A percentile compares a stretch with the other conserved stretches of the same genome.
Evolutionary conservation across 345 rosid species (phyloP).

Genomic region (Corchorus capsularis): DNA sequence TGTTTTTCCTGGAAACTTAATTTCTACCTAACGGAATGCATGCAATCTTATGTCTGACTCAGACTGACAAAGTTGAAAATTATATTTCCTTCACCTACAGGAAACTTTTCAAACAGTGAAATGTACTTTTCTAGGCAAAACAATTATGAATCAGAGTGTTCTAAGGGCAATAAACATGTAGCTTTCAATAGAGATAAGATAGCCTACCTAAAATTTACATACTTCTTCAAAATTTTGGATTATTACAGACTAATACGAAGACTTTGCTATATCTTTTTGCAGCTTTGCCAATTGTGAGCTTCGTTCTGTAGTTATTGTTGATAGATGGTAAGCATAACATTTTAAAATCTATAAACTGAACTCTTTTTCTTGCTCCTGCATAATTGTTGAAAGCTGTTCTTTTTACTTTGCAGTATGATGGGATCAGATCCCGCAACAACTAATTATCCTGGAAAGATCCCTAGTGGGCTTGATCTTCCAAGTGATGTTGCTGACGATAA

Average conservation of each 20-base stretch:
- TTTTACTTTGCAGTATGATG: constrained; percentile 38
- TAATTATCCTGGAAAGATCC: constrained; percentile 59
- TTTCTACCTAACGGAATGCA: neutral
- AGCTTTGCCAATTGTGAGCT: constrained; percentile 81
- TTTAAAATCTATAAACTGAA: neutral
- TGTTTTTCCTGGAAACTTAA: neutral
- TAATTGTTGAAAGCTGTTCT: neutral
- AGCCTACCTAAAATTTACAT: too few relatives aligned
- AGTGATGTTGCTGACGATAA: constrained; percentile 48
- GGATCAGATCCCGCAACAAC: constrained; percentile 49
- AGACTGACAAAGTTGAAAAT: too few relatives aligned
- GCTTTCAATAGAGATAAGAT: too few relatives aligned
- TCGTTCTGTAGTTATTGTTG: constrained; percentile 59
- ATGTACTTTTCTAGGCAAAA: too few relatives aligned
- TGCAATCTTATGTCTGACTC: neutral
- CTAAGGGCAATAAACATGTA: too few relatives aligned
- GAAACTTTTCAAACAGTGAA: too few relatives aligned
- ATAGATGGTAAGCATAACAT: constrained; percentile 49
- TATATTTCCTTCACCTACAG: too few relatives aligned
- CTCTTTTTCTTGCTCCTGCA: neutral
- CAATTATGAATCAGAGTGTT: too few relatives aligned
- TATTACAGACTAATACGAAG: constrained; percentile 7
- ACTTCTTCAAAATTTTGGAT: neutral
- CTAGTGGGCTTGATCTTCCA: constrained; percentile 56
- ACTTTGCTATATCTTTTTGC: constrained; percentile 27